A percentile compares a stretch with the other conserved stretches of the same genome.
These are phyloP conservation scores for Carex sylvatica DNA, from an alignment of 202 grass and related monocot species.

Conservation along the genomic window DNA sequence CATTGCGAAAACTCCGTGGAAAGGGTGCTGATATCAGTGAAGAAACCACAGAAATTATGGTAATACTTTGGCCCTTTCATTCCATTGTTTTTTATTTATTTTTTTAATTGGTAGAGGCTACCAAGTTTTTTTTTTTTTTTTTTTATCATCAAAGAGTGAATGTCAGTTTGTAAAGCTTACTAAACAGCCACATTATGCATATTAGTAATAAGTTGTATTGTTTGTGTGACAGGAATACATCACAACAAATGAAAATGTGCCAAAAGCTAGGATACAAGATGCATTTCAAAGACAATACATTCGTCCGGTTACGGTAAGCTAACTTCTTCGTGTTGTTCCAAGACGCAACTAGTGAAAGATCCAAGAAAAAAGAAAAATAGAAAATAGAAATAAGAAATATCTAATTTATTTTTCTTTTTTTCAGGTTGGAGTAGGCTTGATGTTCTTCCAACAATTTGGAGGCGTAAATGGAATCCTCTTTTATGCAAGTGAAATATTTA, in stretches of 20 bases:
- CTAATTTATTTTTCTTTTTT: not conserved
- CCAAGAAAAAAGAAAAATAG: not conserved
- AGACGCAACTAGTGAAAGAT: not conserved
- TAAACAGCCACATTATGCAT: not conserved
- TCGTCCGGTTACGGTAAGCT: slow-evolving; percentile 44
- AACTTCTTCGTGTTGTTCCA: not conserved
- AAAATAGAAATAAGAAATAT: not conserved
- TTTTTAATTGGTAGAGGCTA: no score
- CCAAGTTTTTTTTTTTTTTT: no score
- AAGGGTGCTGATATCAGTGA: slow-evolving; percentile 37
- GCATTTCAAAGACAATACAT: slow-evolving; percentile 45
- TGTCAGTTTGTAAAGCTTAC: not conserved
- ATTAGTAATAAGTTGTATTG: not conserved
- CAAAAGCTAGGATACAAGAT: slow-evolving; percentile 46
- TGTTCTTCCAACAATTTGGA: slow-evolving; percentile 66
- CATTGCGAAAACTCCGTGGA: slow-evolving; percentile 49
- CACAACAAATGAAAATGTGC: slow-evolving; percentile 34
- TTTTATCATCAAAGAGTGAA: not conserved
- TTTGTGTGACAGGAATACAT: slow-evolving; percentile 46
- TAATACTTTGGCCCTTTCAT: not conserved
- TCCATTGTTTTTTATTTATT: not conserved
- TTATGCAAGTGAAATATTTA: slow-evolving; percentile 58
- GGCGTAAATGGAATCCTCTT: slow-evolving; percentile 62
- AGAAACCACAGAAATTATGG: slow-evolving; percentile 55
- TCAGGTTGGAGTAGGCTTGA: slow-evolving; percentile 53